A percentile compares a stretch with the other conserved stretches of the same genome.
Evolutionary conservation across 306 rosid species (phyloP).

Genomic region (Lathyrus tuberosus): DNA sequence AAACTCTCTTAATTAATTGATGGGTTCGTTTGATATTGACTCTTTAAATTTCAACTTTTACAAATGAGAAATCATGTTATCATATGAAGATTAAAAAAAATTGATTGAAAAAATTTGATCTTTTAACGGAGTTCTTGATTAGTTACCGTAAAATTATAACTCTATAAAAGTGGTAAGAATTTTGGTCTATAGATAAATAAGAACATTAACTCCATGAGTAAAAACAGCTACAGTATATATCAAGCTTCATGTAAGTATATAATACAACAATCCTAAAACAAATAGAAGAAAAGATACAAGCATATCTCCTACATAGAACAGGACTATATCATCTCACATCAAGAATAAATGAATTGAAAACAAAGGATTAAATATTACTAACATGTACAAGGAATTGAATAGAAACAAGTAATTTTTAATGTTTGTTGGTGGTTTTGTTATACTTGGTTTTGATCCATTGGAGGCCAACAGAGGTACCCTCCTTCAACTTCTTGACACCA

Average conservation of each 20-base stretch:
- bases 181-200: too few relatives aligned
- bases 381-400: conserved; percentile 14
- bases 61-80: too few relatives aligned
- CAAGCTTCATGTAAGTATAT: background rate
- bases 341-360: conserved; percentile 28
- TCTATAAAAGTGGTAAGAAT: too few relatives aligned
- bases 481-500: conserved; percentile 75
- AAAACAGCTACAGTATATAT: too few relatives aligned
- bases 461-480: conserved; percentile 64
- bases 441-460: conserved; percentile 83
- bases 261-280: conserved; percentile 4
- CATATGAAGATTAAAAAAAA: too few relatives aligned
- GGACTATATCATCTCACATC: background rate
- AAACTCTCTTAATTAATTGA: too few relatives aligned
- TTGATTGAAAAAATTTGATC: too few relatives aligned
- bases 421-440: conserved; percentile 54
- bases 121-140: too few relatives aligned
- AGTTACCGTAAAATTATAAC: too few relatives aligned
- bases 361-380: background rate
- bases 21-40: too few relatives aligned
- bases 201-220: too few relatives aligned
- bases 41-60: too few relatives aligned
- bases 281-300: background rate
- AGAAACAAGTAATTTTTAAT: background rate
- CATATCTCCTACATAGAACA: conserved; percentile 13